Evolutionary conservation across 352 stramenopile species (phyloP), one percentile per base, ranked within the genome.

Genomic region (Globisporangium parvum): DNA sequence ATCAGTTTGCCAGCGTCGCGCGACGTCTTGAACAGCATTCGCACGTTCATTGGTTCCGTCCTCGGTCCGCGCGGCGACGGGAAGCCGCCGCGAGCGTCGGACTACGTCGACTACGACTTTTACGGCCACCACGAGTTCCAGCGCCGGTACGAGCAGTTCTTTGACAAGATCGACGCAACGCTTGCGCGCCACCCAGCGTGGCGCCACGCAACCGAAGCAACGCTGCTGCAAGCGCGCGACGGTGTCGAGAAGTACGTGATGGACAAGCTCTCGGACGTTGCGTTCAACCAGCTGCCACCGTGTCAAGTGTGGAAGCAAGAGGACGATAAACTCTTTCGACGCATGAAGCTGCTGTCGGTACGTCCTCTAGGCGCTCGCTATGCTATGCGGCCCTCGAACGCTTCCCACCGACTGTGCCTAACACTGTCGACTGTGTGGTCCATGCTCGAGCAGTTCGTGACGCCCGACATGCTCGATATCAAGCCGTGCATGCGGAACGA

Each of bases 191-290:
- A 94, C 28, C 66, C 78, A 5, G 66, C 74, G 5, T 94, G 84
- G 84, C 66, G 80, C 6, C 71, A 89, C 56, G 71, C 62, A 0
- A 86, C 78, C 3, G 84, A 94, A 47, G 37, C 65, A 2, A 88
- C 69, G 28, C 56, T 95, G 2, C 28, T 62, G 2, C 87, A 80
- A 51, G 87, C 77, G 6, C 77, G 89, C 10, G 84, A 96, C 55
- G 75, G 87, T 1, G 80, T 97, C 42, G 89, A 97, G 63, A 96
- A 96, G 57, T 96, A 96, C 53, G 82, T 97, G 17, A 95, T 97
- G 84, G 84, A 92, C 57, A 93, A 95, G 53, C 63, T 97, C 17
- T 75, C 75, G 1, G 69, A 90, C 53, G 78, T 94, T 28, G 83
- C 85, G 31, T 87, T 95, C 48, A 81, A 84, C 56, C 70, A 88